Percentiles rank a stretch among this genome's conserved stretches.
Evolutionary conservation across 1,284 basidiomycete species (phyloP).

Genomic region (Clitocybe nebularis): DNA sequence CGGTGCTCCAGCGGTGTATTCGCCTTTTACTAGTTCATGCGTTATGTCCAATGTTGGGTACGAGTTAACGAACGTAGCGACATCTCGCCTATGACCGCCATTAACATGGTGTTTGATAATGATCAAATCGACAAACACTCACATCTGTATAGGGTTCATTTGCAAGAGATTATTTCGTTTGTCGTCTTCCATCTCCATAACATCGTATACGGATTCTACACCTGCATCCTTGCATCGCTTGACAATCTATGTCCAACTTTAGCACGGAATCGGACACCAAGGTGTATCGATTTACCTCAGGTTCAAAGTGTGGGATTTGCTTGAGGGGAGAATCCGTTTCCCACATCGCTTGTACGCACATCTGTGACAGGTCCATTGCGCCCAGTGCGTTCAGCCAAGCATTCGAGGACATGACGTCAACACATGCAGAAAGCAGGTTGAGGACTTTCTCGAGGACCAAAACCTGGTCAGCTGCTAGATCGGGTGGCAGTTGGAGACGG

Average conservation of each 20-base stretch:
- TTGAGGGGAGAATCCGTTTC: conserved; percentile 92
- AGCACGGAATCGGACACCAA: neutral
- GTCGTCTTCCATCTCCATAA: conserved; percentile 96
- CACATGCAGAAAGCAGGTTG: conserved; percentile 88
- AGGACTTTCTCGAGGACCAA: conserved; percentile 87
- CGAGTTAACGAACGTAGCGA: conserved; percentile 91
- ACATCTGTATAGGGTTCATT: conserved; percentile 88
- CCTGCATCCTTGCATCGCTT: conserved; percentile 80
- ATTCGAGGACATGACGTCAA: conserved; percentile 97
- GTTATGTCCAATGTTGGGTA: conserved; percentile 91
- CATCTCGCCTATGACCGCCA: conserved; percentile 76
- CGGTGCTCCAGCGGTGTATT: conserved; percentile 80
- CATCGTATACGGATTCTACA: conserved; percentile 88
- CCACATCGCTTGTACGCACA: conserved; percentile 99
- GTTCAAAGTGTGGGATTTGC: conserved; percentile 95
- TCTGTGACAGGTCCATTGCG: conserved; percentile 99
- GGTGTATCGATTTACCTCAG: conserved; percentile 50
- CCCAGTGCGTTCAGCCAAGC: conserved; percentile 92
- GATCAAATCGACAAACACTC: conserved; percentile 25
- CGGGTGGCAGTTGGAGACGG: conserved; percentile 85
- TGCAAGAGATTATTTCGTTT: conserved; percentile 78
- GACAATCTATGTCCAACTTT: conserved; percentile 51
- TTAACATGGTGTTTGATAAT: conserved; percentile 10
- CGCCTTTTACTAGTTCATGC: conserved; percentile 78
- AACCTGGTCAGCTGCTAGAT: conserved; percentile 89